Conservation (phyloP, 2,329 filamentous ascomycete genomes). For the Sporothrix dimorphospora region DNA sequence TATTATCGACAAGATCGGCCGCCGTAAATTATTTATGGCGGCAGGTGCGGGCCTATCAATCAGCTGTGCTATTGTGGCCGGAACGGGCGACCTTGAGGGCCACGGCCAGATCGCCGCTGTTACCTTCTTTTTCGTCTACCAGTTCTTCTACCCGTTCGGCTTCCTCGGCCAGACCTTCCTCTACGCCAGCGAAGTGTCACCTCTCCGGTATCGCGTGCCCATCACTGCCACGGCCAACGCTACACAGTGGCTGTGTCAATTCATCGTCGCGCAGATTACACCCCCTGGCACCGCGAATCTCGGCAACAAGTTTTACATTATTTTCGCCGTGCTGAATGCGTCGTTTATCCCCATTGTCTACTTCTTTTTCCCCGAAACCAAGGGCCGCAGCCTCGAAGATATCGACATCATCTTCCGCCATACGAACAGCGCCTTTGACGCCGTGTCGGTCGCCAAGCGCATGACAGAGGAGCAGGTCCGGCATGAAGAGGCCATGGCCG, state of each 20-base stretch:
- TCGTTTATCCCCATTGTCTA: constrained; percentile 51
- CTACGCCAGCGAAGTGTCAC: constrained; percentile 30
- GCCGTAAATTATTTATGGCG: constrained; percentile 56
- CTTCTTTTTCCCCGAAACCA: constrained; percentile 59
- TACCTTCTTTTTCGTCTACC: constrained; percentile 29
- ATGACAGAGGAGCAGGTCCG: not conserved
- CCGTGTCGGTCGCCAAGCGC: constrained; percentile 12
- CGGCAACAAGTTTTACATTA: constrained; percentile 55
- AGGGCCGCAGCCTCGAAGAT: constrained; percentile 63
- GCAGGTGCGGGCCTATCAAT: constrained; percentile 26
- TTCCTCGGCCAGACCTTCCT: constrained; percentile 49
- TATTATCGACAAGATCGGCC: constrained; percentile 48
- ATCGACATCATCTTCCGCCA: constrained; percentile 61
- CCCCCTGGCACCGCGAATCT: constrained; percentile 54
- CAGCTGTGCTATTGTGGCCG: constrained; percentile 28
- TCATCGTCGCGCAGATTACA: constrained; percentile 50
- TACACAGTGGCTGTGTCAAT: constrained; percentile 57
- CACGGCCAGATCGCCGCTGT: constrained; percentile 27
- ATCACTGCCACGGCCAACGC: constrained; percentile 41
- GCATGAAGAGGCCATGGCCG: constrained; percentile 9
- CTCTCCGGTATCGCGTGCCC: constrained; percentile 27
- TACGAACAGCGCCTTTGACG: constrained; percentile 22
- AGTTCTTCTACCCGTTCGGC: constrained; percentile 49
- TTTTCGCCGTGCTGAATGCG: constrained; percentile 39
- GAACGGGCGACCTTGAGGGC: constrained; percentile 29